Evolutionary conservation across 2,329 filamentous ascomycete genomes (phyloP), one percentile per base, ranked within the genome.

Genomic region (Teratosphaeria epicoccoides): DNA sequence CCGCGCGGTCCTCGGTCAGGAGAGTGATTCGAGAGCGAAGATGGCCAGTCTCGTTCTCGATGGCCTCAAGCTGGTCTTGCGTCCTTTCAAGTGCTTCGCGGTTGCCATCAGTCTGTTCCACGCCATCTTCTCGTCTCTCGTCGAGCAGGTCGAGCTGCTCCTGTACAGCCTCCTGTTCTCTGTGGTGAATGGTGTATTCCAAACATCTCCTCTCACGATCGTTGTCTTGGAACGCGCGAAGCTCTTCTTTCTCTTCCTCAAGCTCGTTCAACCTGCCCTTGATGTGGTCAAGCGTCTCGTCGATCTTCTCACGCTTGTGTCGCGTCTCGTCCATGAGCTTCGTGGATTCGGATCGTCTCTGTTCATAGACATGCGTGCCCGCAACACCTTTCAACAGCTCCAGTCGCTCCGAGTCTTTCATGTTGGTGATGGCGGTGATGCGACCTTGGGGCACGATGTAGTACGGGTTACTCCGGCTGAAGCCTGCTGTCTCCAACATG

Each of bases 401-500:
- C 56, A 98, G 73, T 49, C 93, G 82, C 68, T 96, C 90, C 1
- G 84, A 83, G 68, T 98, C 93, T 70, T 96, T 96, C 93, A 98
- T 98, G 68, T 97, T 98, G 44, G 93, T 98, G 65, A 98, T 76
- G 23, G 88, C 85, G 0, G 93, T 97, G 54, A 98, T 90, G 65
- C 93, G 88, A 50, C 93, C 93, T 69, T 98, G 93, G 0, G 94
- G 93, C 1, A 98, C 94, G 62, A 98, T 98, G 69, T 98, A 98
- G 76, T 97, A 98, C 24, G 93, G 93, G 68, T 98, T 98, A 52
- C 90, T 95, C 59, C 89, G 83, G 55, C 91, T 97, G 70, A 98
- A 97, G 20, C 93, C 93, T 12, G 93, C 93, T 6, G 89, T 94
- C 69, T 98, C 93, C 43, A 98, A 79, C 33, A 98, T 79, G 68